These are phyloP conservation scores for Gryganskiella cystojenkinii DNA, from an alignment of 192 early-diverging fungal species.

Conservation along the genomic window DNA sequence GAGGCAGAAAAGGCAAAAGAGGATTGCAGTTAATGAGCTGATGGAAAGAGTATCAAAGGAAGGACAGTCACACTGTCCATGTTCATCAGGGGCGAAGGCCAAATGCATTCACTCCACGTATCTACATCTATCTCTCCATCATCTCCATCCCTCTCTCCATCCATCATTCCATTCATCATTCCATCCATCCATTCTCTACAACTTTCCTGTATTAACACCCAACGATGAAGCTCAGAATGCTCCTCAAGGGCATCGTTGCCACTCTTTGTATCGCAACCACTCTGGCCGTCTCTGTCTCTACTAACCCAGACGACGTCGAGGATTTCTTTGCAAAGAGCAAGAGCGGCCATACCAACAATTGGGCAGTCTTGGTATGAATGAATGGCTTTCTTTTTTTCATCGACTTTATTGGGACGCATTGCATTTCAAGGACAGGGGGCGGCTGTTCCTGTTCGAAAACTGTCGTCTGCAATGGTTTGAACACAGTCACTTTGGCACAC, in stretches of 20 bases:
- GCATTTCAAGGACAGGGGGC: not conserved
- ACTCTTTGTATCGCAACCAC: conserved; percentile 26
- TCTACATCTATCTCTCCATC: no score
- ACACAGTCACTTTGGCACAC: no score
- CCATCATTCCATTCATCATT: conserved; percentile 3
- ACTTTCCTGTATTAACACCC: not conserved
- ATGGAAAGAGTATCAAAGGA: no score
- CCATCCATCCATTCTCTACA: not conserved
- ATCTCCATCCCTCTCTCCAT: not conserved
- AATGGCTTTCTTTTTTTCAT: not conserved
- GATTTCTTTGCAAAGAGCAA: conserved; percentile 65
- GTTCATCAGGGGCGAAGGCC: no score
- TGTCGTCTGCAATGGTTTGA: no score
- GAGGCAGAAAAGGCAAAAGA: no score
- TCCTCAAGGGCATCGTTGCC: conserved; percentile 14
- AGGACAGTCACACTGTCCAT: no score
- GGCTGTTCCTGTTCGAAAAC: no score
- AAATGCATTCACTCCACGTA: no score
- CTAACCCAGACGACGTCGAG: conserved; percentile 52
- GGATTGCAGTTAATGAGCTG: no score
- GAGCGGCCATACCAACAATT: conserved; percentile 93
- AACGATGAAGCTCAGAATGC: conserved; percentile 20
- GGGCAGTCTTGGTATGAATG: conserved; percentile 91
- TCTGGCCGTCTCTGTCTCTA: conserved; percentile 29
- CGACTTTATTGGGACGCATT: not conserved